These are phyloP conservation scores for Cyclocybe cylindracea DNA, from an alignment of 768 basidiomycete species.

Conservation along the genomic window DNA sequence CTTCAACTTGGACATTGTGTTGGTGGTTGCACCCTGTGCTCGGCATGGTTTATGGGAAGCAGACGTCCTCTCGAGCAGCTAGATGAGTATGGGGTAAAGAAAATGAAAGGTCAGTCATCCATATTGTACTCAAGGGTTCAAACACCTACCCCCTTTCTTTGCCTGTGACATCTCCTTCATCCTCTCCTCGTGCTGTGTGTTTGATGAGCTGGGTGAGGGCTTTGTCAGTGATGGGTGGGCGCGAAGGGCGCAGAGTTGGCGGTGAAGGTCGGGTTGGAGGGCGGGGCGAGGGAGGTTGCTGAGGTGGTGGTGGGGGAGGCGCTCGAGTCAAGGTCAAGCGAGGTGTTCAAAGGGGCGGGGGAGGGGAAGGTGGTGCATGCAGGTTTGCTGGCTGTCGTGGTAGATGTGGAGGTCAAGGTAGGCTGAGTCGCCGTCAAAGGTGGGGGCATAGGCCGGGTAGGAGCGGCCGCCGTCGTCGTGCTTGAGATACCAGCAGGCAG, in stretches of 20 bases:
- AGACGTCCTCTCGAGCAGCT: no score
- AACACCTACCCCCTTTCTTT: no score
- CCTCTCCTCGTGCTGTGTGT: no score
- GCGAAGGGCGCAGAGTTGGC: constrained; percentile 21
- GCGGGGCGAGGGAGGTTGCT: constrained; percentile 27
- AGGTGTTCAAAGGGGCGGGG: constrained; percentile 43
- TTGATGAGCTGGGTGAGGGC: no score
- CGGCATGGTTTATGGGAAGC: no score
- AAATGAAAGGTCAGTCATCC: no score
- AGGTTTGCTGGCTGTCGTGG: constrained; percentile 25
- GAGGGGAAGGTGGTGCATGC: constrained; percentile 34
- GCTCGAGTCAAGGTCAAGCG: constrained; percentile 30
- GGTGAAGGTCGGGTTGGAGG: constrained; percentile 37
- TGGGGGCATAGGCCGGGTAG: constrained; percentile 24
- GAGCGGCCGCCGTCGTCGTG: constrained; percentile 18
- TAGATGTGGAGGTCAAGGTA: constrained; percentile 20
- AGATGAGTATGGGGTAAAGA: no score
- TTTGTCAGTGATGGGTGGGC: no score
- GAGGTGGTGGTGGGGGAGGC: constrained; percentile 20
- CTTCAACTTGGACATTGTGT: no score
- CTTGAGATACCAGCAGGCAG: constrained; percentile 47
- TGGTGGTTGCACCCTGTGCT: no score
- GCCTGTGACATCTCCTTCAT: no score
- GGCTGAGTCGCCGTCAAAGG: constrained; percentile 19
- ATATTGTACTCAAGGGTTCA: no score